Evolutionary conservation across 306 rosid species (phyloP), one percentile per base, ranked within the genome.

Genomic region (Lathyrus sativus): DNA sequence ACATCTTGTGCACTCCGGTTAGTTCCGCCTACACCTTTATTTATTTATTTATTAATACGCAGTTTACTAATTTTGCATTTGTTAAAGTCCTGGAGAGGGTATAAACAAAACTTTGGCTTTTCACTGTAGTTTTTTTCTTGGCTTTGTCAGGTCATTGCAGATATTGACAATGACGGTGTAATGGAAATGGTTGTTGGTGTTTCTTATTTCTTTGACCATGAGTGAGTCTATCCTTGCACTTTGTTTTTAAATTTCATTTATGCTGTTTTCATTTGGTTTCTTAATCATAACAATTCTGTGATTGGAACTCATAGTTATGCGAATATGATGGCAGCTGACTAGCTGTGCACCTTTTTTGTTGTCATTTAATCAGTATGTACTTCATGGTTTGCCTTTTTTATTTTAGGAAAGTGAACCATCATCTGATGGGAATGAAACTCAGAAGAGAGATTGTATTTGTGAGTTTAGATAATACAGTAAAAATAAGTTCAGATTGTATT

Each of bases 101-200:
- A 53, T 55, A 70, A 18, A 39, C 69, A 43, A 41, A 48, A 53
- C 31, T 41, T 9, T 22, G 44, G 73, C 55, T 17, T 62, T 49
- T 60, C 19, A 33, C 42, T 68, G 38, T 65, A 19, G 22, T 65
- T 7, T 11, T 22, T 81, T 53, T 73, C 31, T 74, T 58, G 41
- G 33, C 53, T 76, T 78, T 76, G 10, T 77, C 80, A 93, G 99
- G 96, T 93, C 75, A 90, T 93, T 86, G 95, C 97, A 13, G 99
- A 90, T 76, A 90, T 93, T 60, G 99, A 93, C 81, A 93, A 88
- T 43, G 97, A 93, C 78, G 99, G 99, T 48, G 85, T 90, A 76
- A 82, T 87, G 26, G 99, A 93, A 82, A 90, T 93, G 99, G 65
- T 93, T 81, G 77, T 90, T 79, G 97, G 96, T 12, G 99, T 87